These are phyloP conservation scores for Heterobasidion occidentale DNA, from an alignment of 1,284 basidiomycete genomes.

Conservation along the genomic window DNA sequence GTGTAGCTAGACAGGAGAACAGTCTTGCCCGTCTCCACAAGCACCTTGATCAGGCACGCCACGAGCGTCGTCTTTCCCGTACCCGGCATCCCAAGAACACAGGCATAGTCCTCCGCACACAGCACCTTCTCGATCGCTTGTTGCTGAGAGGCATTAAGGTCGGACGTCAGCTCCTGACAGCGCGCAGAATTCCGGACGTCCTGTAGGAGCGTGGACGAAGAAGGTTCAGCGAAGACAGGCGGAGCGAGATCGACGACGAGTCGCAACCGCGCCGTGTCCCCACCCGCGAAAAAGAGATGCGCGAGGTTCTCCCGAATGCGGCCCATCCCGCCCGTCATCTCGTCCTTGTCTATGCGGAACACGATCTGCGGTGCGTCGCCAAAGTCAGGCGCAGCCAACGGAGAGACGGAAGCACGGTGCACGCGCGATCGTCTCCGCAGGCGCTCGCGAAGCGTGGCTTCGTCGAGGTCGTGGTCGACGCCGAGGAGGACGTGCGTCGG, in stretches of 20 bases:
- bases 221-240: conserved; percentile 50
- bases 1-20: conserved; percentile 92
- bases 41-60: conserved; percentile 75
- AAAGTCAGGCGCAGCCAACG: background rate
- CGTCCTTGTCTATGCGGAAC: conserved; percentile 93
- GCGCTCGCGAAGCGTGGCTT: conserved; percentile 40
- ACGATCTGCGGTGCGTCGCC: conserved; percentile 24
- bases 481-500: conserved; percentile 65
- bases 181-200: conserved; percentile 3
- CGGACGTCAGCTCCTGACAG: conserved; percentile 7
- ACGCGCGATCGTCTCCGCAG: conserved; percentile 17
- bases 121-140: conserved; percentile 72
- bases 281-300: conserved; percentile 78
- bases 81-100: conserved; percentile 96
- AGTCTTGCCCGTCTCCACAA: conserved; percentile 79
- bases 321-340: conserved; percentile 81
- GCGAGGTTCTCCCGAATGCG: conserved; percentile 88
- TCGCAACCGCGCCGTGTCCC: conserved; percentile 53
- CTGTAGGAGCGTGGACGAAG: conserved; percentile 9
- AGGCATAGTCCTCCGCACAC: conserved; percentile 80
- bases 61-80: conserved; percentile 98
- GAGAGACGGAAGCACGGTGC: conserved; percentile 6
- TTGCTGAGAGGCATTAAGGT: conserved; percentile 72
- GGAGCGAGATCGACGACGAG: conserved; percentile 77
- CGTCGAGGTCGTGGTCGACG: conserved; percentile 73